Conservation (phyloP, 139 green algal species). For the Picochlorum sp. region DNA sequence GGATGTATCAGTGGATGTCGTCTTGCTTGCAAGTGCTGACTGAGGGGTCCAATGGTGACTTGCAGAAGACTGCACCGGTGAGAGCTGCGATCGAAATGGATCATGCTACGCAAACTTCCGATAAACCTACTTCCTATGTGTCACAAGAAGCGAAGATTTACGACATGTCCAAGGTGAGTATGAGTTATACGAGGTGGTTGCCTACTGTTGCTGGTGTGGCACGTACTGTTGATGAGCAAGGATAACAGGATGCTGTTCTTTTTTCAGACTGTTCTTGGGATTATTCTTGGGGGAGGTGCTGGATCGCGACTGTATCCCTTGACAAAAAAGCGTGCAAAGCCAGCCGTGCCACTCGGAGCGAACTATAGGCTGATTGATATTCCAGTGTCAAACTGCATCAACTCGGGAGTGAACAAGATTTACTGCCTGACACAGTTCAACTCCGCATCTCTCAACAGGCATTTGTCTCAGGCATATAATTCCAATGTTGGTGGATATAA, state of each 20-base stretch:
- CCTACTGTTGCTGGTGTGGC: too few relatives aligned
- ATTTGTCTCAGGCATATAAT: slow-evolving; percentile 95
- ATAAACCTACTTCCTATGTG: background rate
- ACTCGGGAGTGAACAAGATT: slow-evolving; percentile 97
- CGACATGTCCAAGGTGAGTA: slow-evolving; percentile 2
- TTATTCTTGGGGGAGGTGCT: slow-evolving; percentile 95
- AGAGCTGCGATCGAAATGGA: too few relatives aligned
- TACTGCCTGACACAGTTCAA: slow-evolving; percentile 99
- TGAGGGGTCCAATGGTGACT: too few relatives aligned
- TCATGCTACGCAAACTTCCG: too few relatives aligned
- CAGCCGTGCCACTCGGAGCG: slow-evolving; percentile 92
- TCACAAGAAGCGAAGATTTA: background rate
- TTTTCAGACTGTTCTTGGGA: slow-evolving; percentile 82
- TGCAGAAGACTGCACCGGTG: too few relatives aligned
- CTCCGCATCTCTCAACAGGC: slow-evolving; percentile 95
- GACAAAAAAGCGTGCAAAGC: slow-evolving; percentile 98
- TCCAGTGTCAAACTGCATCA: slow-evolving; percentile 99
- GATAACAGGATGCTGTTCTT: background rate
- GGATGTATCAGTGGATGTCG: too few relatives aligned
- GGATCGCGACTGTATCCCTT: slow-evolving; percentile 92
- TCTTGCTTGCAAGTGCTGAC: too few relatives aligned
- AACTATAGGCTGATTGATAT: slow-evolving; percentile 99
- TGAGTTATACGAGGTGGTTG: too few relatives aligned
- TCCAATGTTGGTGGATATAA: slow-evolving; percentile 78
- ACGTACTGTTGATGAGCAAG: too few relatives aligned